Conservation (phyloP, 23 red algal genomes). For the Gracilaria domingensis region DNA sequence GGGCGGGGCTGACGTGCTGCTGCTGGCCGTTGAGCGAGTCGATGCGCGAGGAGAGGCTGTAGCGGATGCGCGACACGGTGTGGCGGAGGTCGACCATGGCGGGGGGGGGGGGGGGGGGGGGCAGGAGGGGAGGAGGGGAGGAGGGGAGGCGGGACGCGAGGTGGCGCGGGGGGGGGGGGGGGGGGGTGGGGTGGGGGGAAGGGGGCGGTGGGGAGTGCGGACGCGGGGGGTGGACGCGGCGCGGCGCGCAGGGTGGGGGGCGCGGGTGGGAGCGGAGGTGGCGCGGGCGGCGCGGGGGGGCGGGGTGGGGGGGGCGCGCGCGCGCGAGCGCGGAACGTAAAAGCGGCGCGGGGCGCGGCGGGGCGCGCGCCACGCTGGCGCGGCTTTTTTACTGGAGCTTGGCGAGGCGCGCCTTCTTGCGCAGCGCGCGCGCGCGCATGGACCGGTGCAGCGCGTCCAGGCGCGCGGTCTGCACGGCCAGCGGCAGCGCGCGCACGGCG, state of each 20-base stretch:
- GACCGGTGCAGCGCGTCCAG: slow-evolving; percentile 70
- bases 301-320: background rate
- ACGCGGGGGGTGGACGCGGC: too few relatives aligned
- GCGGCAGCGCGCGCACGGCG: slow-evolving; percentile 55
- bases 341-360: background rate
- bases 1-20: background rate
- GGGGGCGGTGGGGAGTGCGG: too few relatives aligned
- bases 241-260: background rate
- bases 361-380: background rate
- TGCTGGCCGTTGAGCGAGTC: slow-evolving; percentile 44
- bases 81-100: slow-evolving; percentile 52
- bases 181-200: too few relatives aligned
- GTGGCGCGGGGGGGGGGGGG: background rate
- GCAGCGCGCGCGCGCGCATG: slow-evolving; percentile 81
- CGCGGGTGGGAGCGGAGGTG: background rate
- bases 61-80: slow-evolving; percentile 65
- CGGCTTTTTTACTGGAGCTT: slow-evolving; percentile 7
- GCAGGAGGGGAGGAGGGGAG: background rate
- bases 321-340: background rate
- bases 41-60: slow-evolving; percentile 57
- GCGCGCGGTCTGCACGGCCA: slow-evolving; percentile 60
- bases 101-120: background rate
- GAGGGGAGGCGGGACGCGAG: background rate
- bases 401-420: slow-evolving; percentile 67
- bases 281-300: background rate